Evolutionary conservation across 139 green algal genomes (phyloP).

Genomic region (Coelastrella sp.): DNA sequence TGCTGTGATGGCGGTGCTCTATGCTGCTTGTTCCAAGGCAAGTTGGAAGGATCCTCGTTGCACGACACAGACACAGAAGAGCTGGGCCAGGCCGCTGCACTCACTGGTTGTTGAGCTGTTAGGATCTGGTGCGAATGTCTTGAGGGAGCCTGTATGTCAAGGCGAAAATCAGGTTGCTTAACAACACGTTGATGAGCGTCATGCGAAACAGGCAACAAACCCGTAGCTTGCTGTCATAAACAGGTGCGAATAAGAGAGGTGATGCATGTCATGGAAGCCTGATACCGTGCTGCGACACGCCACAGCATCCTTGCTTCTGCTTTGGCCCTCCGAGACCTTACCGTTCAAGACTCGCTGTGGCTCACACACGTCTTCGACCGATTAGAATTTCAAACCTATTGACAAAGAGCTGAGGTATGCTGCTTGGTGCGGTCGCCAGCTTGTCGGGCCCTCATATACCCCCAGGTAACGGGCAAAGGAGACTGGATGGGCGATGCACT

Average conservation of each 20-base stretch:
- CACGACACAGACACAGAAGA: background rate
- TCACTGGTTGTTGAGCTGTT: background rate
- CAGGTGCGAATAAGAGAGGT: background rate
- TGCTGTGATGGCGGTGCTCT: background rate
- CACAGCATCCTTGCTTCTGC: too few species aligned
- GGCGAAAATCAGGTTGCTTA: background rate
- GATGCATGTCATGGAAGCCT: background rate
- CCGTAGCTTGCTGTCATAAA: background rate
- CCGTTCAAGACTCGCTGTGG: too few species aligned
- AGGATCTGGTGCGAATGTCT: background rate
- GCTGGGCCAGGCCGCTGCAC: background rate
- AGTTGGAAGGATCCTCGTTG: background rate
- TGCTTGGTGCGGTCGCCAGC: too few species aligned
- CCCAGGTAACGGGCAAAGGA: too few species aligned
- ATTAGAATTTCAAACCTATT: too few species aligned
- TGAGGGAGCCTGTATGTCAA: background rate
- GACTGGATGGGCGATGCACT: too few species aligned
- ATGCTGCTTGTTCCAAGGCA: background rate
- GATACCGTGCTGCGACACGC: too few species aligned
- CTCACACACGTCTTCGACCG: too few species aligned
- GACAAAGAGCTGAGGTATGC: too few species aligned
- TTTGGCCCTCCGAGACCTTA: too few species aligned
- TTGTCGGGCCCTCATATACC: too few species aligned
- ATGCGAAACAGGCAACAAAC: background rate
- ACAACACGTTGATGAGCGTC: conserved; percentile 1